phyloP scores from a whole-genome alignment of 176 grass and related monocot species.

The Cenchrus purpureus region DNA sequence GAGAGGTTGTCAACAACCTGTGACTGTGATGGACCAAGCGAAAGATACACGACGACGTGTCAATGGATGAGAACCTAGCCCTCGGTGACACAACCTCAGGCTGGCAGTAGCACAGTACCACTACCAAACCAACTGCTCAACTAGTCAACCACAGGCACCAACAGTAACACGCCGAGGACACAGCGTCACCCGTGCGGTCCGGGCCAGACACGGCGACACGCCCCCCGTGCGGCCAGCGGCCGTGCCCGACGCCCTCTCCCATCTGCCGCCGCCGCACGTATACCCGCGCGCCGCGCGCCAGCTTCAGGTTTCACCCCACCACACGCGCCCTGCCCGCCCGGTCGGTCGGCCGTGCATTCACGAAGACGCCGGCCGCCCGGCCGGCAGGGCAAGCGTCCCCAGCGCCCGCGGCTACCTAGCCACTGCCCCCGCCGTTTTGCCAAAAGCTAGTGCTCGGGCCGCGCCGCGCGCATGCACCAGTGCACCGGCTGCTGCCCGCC shows the following conservation, averaged over 20 bases:
- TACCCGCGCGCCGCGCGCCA: not conserved
- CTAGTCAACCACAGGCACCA: not conserved
- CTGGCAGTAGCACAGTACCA: too few relatives aligned
- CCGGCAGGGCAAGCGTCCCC: not conserved
- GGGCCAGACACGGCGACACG: slow-evolving; percentile 2
- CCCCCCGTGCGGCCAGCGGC: not conserved
- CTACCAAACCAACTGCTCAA: too few relatives aligned
- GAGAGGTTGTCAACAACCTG: not conserved
- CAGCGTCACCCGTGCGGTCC: not conserved
- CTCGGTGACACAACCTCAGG: too few relatives aligned
- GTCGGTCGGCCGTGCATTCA: not conserved
- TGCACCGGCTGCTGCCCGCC: slow-evolving; percentile 4
- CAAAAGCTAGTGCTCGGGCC: slow-evolving; percentile 21
- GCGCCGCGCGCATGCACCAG: not conserved
- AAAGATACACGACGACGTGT: too few relatives aligned
- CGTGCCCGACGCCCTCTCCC: slow-evolving; percentile 41
- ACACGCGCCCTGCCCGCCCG: not conserved
- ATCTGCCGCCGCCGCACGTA: not conserved
- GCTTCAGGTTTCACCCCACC: not conserved
- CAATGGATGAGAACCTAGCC: too few relatives aligned
- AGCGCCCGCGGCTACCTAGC: not conserved
- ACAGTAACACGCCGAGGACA: not conserved
- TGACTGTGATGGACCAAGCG: not conserved
- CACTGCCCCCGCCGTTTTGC: slow-evolving; percentile 26
- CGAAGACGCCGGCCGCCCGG: not conserved